Conservation (phyloP, 345 rosid species). For the Moricandia arvensis region DNA sequence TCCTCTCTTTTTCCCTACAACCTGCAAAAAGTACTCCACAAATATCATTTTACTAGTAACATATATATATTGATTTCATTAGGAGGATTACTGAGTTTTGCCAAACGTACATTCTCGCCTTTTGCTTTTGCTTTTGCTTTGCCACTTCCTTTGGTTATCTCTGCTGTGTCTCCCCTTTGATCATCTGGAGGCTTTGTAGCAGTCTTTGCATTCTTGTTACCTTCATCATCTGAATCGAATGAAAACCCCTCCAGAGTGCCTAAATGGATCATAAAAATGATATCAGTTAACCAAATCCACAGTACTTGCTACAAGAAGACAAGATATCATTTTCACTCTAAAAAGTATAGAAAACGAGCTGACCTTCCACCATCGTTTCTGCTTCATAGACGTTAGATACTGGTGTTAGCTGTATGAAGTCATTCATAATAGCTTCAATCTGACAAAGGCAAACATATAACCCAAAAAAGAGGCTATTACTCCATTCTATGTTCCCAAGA, state of each 20-base stretch:
- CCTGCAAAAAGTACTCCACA: not conserved
- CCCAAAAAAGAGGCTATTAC: not conserved
- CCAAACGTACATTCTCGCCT: conserved; percentile 50
- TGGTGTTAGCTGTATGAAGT: conserved; percentile 84
- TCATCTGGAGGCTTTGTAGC: conserved; percentile 41
- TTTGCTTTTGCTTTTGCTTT: conserved; percentile 59
- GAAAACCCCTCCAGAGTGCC: conserved; percentile 86
- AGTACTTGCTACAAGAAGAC: not conserved
- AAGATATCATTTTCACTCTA: not conserved
- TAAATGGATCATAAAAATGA: conserved; percentile 36
- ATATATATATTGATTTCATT: not conserved
- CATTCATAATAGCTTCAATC: conserved; percentile 92
- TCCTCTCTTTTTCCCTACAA: not conserved
- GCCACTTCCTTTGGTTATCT: conserved; percentile 49
- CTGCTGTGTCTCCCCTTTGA: conserved; percentile 54
- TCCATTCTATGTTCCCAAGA: not conserved
- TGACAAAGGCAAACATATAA: conserved; percentile 38
- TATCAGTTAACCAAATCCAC: conserved; percentile 3
- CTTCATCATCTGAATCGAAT: conserved; percentile 83
- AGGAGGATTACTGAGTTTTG: not conserved
- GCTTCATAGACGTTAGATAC: conserved; percentile 76
- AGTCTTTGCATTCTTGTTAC: conserved; percentile 52
- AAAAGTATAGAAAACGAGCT: not conserved
- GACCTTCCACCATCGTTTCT: conserved; percentile 96
- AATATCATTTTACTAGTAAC: not conserved